Evolutionary conservation across 1,284 basidiomycete genomes (phyloP).

Genomic region (Moesziomyces sp.): DNA sequence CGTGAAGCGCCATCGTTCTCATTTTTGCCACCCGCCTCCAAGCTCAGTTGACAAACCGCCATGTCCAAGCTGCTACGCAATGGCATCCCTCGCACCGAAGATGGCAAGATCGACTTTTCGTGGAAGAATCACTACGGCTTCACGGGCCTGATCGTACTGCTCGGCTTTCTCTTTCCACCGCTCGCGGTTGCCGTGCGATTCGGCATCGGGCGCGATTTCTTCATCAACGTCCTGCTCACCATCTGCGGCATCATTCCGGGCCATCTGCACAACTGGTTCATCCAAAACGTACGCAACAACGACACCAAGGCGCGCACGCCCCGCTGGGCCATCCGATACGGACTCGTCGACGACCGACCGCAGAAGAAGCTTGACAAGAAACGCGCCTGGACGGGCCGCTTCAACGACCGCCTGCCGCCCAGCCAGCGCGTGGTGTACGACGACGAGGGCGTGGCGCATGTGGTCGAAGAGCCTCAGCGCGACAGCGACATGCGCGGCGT

Average conservation of each 20-base stretch:
- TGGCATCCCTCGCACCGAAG: conserved; percentile 47
- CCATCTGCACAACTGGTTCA: conserved; percentile 70
- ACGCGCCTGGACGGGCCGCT: conserved; percentile 50
- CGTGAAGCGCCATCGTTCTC: too few relatives aligned
- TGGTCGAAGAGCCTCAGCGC: conserved; percentile 14
- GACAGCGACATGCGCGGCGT: neutral
- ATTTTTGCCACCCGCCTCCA: too few relatives aligned
- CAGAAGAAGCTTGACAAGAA: conserved; percentile 38
- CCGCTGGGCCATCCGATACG: conserved; percentile 57
- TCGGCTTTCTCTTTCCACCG: conserved; percentile 63
- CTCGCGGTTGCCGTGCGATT: conserved; percentile 89
- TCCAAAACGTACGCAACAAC: conserved; percentile 60
- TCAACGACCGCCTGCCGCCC: conserved; percentile 35
- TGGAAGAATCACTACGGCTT: conserved; percentile 59
- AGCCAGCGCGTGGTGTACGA: conserved; percentile 47
- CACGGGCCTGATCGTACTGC: conserved; percentile 51
- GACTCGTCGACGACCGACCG: conserved; percentile 49
- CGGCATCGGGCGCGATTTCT: conserved; percentile 91
- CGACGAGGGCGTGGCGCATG: conserved; percentile 48
- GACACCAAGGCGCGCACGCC: conserved; percentile 53
- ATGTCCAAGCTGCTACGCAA: conserved; percentile 44
- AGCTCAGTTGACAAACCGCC: neutral
- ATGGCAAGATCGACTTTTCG: conserved; percentile 49
- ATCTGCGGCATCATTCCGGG: conserved; percentile 75
- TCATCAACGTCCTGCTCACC: conserved; percentile 87